These are phyloP conservation scores for Candida insectorum DNA, from an alignment of 805 yeast species.

Conservation along the genomic window DNA sequence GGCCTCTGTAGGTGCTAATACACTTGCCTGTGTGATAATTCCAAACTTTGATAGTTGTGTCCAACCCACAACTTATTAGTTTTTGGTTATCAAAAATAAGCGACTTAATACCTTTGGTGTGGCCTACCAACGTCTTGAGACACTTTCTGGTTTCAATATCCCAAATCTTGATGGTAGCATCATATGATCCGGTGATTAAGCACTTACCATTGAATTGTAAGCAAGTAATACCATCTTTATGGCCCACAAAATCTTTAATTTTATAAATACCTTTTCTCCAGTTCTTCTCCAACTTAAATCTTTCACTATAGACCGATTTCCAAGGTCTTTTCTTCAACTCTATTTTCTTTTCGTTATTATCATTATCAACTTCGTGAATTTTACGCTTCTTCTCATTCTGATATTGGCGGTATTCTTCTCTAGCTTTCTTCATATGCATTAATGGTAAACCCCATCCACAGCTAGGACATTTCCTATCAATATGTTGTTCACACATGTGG, in stretches of 20 bases:
- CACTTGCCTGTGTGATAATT: slow-evolving; percentile 93
- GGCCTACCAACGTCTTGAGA: slow-evolving; percentile 80
- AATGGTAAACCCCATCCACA: slow-evolving; percentile 99
- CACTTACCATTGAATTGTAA: slow-evolving; percentile 74
- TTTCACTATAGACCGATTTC: slow-evolving; percentile 91
- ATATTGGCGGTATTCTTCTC: slow-evolving; percentile 34
- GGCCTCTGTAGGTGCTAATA: slow-evolving; percentile 90
- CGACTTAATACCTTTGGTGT: slow-evolving; percentile 80
- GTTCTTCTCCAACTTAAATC: slow-evolving; percentile 87
- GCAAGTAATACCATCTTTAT: slow-evolving; percentile 84
- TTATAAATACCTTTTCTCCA: slow-evolving; percentile 85
- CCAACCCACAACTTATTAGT: slow-evolving; percentile 88
- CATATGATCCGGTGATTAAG: slow-evolving; percentile 89
- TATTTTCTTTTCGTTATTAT: slow-evolving; percentile 7
- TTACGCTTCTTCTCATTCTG: slow-evolving; percentile 3
- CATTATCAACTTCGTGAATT: slow-evolving; percentile 6
- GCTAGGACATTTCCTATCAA: slow-evolving; percentile 93
- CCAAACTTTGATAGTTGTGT: slow-evolving; percentile 92
- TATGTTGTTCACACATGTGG: slow-evolving; percentile 97
- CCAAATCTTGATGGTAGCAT: slow-evolving; percentile 91
- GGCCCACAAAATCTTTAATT: slow-evolving; percentile 69
- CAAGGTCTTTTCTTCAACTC: slow-evolving; percentile 62
- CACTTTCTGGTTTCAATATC: slow-evolving; percentile 76
- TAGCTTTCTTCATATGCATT: slow-evolving; percentile 78
- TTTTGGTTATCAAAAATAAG: slow-evolving; percentile 85